Percentiles rank a stretch among this genome's conserved stretches.
phyloP scores from a whole-genome alignment of 2,329 filamentous ascomycete species.

The Diplodia sapinea region DNA sequence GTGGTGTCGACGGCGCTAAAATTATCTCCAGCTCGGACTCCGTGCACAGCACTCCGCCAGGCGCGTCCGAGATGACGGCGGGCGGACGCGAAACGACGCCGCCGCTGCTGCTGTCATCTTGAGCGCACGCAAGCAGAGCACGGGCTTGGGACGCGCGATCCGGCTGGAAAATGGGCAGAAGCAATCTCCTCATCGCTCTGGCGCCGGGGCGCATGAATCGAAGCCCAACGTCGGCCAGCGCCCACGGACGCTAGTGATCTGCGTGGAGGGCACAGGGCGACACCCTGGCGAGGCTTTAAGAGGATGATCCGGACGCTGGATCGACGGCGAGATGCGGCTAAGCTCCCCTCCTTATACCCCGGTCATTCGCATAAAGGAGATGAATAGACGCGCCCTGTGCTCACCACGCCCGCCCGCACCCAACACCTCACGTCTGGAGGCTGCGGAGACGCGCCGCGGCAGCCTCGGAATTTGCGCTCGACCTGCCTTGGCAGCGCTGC shows the following conservation, averaged over 20 bases:
- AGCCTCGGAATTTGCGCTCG: constrained; percentile 18
- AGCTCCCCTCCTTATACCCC: constrained; percentile 15
- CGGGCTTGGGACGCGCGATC: not conserved
- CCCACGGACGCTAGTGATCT: constrained; percentile 14
- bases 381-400: constrained; percentile 14
- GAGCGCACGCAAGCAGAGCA: constrained; percentile 13
- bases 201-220: constrained; percentile 25
- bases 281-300: constrained; percentile 29
- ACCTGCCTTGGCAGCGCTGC: constrained; percentile 2
- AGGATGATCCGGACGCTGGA: constrained; percentile 20
- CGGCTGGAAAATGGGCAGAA: constrained; percentile 15
- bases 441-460: not conserved
- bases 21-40: constrained; percentile 3
- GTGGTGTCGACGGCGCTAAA: not conserved
- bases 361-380: constrained; percentile 28
- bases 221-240: constrained; percentile 19
- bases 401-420: constrained; percentile 4
- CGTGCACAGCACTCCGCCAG: not conserved
- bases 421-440: constrained; percentile 12
- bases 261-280: constrained; percentile 14
- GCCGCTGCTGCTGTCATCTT: not conserved
- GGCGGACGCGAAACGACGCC: not conserved
- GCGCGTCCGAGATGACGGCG: constrained; percentile 9
- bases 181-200: not conserved
- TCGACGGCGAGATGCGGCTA: constrained; percentile 22